Conservation (phyloP, 2,329 filamentous ascomycete species). For the Alternaria arborescens region DNA sequence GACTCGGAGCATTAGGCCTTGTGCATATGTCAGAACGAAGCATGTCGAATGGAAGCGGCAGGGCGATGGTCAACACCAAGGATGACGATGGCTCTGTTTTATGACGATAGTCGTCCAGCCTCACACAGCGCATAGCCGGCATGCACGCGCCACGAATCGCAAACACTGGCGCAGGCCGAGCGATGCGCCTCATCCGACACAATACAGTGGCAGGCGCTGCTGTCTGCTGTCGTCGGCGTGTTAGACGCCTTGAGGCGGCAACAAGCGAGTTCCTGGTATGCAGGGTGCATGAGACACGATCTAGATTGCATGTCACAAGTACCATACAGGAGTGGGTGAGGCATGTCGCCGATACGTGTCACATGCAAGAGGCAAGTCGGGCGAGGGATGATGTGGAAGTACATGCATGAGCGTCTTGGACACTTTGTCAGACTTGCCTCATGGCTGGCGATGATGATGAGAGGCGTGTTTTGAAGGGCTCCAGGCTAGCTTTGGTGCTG, state of each 20-base stretch:
- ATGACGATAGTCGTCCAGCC: constrained; percentile 13
- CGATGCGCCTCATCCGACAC: constrained; percentile 17
- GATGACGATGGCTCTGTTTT: background rate
- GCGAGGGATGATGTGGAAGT: constrained; percentile 22
- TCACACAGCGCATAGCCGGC: constrained; percentile 2
- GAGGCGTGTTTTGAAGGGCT: background rate
- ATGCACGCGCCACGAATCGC: constrained; percentile 15
- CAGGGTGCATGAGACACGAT: constrained; percentile 21
- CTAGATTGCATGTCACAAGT: constrained; percentile 26
- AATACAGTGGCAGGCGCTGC: constrained; percentile 11
- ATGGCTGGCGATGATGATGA: background rate
- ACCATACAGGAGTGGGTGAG: constrained; percentile 11
- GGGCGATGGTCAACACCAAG: constrained; percentile 7
- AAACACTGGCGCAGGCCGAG: constrained; percentile 10
- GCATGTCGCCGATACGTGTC: constrained; percentile 32
- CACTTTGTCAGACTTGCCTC: background rate
- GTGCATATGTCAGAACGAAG: constrained; percentile 9
- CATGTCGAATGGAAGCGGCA: background rate
- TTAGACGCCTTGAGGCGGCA: constrained; percentile 23
- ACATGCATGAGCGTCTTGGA: background rate
- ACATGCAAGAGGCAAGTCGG: constrained; percentile 32
- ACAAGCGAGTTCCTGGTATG: constrained; percentile 17
- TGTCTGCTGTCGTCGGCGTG: constrained; percentile 27
- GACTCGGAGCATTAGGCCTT: constrained; percentile 9
- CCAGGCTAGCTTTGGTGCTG: background rate